A percentile compares a stretch with the other conserved stretches of the same genome.
These are phyloP conservation scores for Coniochaeta sp. DNA, from an alignment of 2,329 filamentous ascomycete species.

Conservation along the genomic window DNA sequence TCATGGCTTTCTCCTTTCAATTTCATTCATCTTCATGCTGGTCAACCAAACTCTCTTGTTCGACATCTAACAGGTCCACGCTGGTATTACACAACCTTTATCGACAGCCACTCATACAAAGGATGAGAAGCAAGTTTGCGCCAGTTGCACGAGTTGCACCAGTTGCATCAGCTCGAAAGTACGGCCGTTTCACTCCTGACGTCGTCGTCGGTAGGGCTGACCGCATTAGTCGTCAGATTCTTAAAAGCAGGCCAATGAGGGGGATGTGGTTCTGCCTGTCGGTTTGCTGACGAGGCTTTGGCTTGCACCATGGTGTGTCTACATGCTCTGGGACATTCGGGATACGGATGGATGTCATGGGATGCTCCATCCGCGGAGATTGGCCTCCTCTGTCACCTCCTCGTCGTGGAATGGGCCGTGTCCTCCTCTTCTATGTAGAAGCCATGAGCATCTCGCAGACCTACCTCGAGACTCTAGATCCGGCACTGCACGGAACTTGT, in stretches of 20 bases:
- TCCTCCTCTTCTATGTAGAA: too few relatives aligned
- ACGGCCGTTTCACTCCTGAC: background rate
- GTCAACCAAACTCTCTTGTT: too few relatives aligned
- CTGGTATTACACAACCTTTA: too few relatives aligned
- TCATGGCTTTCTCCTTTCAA: too few relatives aligned
- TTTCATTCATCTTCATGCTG: too few relatives aligned
- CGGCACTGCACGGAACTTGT: background rate
- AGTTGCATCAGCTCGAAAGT: background rate
- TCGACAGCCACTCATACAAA: background rate
- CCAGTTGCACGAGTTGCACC: too few relatives aligned
- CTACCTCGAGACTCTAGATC: background rate
- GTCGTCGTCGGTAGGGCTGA: background rate
- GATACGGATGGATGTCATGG: too few relatives aligned
- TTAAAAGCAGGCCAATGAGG: background rate
- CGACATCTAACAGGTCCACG: too few relatives aligned
- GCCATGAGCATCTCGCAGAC: background rate
- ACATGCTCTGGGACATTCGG: too few relatives aligned
- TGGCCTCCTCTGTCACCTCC: too few relatives aligned
- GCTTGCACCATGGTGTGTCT: background rate
- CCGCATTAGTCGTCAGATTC: background rate
- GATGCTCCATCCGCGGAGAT: too few relatives aligned
- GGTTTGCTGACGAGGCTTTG: background rate
- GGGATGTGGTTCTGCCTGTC: background rate
- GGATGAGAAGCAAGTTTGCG: background rate
- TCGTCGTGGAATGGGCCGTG: too few relatives aligned